Evolutionary conservation across 352 stramenopile species (phyloP).

Genomic region (Pythium insidiosum): DNA sequence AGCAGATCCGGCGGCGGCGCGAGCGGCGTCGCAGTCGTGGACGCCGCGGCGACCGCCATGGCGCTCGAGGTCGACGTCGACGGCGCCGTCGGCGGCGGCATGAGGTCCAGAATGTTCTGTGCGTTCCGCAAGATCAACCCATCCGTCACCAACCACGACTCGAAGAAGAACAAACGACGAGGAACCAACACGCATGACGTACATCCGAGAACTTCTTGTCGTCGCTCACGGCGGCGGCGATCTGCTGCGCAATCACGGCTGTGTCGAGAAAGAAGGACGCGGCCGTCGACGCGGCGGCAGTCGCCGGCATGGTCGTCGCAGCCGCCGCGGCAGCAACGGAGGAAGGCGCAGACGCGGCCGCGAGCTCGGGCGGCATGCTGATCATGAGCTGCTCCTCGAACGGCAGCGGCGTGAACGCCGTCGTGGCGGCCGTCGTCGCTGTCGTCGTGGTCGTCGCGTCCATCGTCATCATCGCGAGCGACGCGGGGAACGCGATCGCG

Average conservation of each 20-base stretch:
- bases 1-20: slow-evolving; percentile 53
- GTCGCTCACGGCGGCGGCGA: slow-evolving; percentile 54
- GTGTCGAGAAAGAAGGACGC: slow-evolving; percentile 56
- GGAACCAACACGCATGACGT: background rate
- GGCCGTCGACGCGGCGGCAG: slow-evolving; percentile 11
- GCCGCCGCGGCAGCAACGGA: no score
- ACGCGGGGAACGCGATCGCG: slow-evolving; percentile 7
- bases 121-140: background rate
- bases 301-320: background rate
- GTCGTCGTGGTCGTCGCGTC: slow-evolving; percentile 3
- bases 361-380: slow-evolving; percentile 11
- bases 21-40: slow-evolving; percentile 23
- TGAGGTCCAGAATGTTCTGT: slow-evolving; percentile 77
- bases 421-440: slow-evolving; percentile 3
- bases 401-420: slow-evolving; percentile 26
- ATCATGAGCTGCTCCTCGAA: slow-evolving; percentile 63
- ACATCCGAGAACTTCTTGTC: slow-evolving; percentile 80
- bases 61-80: slow-evolving; percentile 12
- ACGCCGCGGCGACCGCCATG: background rate
- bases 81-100: slow-evolving; percentile 25
- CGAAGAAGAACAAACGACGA: background rate
- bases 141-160: no score
- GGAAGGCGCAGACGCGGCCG: no score
- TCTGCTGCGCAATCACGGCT: slow-evolving; percentile 41
- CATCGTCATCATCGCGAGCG: background rate